Evolutionary conservation across 192 early-diverging fungal species (phyloP).

Genomic region (Pilaira anomala): DNA sequence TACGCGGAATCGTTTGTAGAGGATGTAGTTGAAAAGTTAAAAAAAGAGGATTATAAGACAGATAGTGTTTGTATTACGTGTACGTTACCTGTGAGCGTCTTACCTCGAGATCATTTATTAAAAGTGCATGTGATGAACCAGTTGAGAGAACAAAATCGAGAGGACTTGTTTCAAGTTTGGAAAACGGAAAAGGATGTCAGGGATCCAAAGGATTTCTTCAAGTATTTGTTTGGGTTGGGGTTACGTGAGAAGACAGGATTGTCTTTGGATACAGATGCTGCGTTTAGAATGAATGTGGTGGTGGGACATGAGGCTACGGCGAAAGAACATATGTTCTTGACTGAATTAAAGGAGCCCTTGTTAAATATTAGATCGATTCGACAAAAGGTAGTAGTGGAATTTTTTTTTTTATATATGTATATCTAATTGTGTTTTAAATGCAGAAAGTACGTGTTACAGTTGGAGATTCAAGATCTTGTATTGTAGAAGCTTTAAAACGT

Average conservation of each 20-base stretch:
- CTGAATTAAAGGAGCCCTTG: slow-evolving; percentile 50
- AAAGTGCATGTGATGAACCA: slow-evolving; percentile 29
- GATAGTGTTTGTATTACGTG: slow-evolving; percentile 39
- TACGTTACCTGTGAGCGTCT: slow-evolving; percentile 38
- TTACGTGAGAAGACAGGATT: slow-evolving; percentile 36
- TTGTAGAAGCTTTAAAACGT: slow-evolving; percentile 44
- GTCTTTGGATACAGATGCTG: slow-evolving; percentile 35
- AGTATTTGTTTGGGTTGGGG: slow-evolving; percentile 38
- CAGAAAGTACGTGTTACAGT: slow-evolving; percentile 40
- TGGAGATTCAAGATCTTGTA: slow-evolving; percentile 45
- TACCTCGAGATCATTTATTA: slow-evolving; percentile 41
- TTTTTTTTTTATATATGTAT: too few species aligned
- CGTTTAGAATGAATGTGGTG: slow-evolving; percentile 49
- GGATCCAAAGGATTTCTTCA: slow-evolving; percentile 64
- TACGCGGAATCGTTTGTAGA: slow-evolving; percentile 28
- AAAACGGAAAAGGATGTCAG: slow-evolving; percentile 13
- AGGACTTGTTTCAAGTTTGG: background rate
- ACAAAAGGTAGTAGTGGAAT: slow-evolving; percentile 50
- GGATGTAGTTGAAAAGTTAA: slow-evolving; percentile 25
- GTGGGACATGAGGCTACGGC: slow-evolving; percentile 53
- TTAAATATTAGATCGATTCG: slow-evolving; percentile 51
- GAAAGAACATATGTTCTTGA: slow-evolving; percentile 61
- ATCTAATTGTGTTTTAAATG: background rate
- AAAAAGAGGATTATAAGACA: slow-evolving; percentile 32
- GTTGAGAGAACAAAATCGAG: background rate